Percentiles rank a stretch among this genome's conserved stretches.
Evolutionary conservation across 768 basidiomycete species (phyloP).

Genomic region (Leccinum obscurum): DNA sequence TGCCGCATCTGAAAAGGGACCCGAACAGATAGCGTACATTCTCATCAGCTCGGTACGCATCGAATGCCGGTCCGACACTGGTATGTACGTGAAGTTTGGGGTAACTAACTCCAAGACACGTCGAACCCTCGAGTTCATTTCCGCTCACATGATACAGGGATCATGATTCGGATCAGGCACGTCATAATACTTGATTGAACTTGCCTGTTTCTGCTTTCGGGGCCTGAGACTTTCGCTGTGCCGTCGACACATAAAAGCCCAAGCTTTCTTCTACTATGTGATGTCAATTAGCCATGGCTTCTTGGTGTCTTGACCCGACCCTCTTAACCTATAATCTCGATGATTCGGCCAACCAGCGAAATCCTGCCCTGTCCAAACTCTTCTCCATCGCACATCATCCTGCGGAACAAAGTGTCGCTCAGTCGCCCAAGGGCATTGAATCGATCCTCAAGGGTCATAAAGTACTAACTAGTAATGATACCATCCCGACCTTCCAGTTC

Average conservation of each 20-base stretch:
- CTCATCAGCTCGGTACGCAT: neutral
- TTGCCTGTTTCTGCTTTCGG: neutral
- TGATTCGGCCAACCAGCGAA: neutral
- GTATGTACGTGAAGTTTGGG: neutral
- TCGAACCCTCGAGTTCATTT: neutral
- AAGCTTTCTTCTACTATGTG: no score
- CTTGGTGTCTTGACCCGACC: neutral
- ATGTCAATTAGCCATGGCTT: no score
- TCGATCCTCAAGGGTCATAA: slow-evolving; percentile 1
- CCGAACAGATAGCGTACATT: neutral
- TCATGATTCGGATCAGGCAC: neutral
- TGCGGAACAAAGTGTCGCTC: neutral
- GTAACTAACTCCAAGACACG: neutral
- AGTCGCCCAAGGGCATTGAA: slow-evolving; percentile 1
- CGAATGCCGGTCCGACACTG: neutral
- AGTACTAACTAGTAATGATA: neutral
- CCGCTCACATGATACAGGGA: neutral
- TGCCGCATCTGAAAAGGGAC: neutral
- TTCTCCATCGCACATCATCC: slow-evolving; percentile 2
- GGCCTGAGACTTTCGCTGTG: no score
- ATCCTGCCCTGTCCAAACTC: neutral
- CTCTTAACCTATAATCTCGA: neutral
- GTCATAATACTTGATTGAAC: neutral
- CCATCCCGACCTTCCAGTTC: neutral
- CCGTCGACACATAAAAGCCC: no score